Conservation (phyloP, 2,329 filamentous ascomycete species). For the Beauveria varroae region DNA sequence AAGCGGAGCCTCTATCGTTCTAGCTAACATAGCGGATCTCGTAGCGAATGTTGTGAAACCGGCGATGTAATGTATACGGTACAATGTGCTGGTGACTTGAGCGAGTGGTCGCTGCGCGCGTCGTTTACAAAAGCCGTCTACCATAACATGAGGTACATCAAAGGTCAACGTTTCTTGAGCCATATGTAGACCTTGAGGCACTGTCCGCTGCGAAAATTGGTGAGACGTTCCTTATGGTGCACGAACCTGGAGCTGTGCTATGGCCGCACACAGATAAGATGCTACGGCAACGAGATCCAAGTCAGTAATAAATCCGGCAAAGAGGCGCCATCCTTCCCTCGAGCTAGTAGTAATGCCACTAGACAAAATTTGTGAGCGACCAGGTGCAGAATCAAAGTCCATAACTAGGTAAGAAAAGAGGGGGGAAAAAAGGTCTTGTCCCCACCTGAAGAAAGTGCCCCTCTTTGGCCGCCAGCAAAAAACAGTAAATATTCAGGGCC, state of each 20-base stretch:
- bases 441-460: constrained; percentile 6
- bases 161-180: no score
- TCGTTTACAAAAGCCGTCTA: background rate
- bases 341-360: background rate
- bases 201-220: background rate
- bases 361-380: background rate
- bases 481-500: background rate
- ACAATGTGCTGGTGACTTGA: background rate
- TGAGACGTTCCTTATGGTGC: background rate
- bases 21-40: no score
- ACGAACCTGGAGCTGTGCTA: background rate
- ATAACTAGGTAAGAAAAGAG: background rate
- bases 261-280: background rate
- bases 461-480: background rate
- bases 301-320: background rate
- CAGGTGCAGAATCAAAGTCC: background rate
- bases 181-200: no score
- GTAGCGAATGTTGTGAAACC: no score
- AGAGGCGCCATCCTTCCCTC: background rate
- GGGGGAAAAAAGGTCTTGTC: background rate
- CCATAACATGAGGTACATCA: no score
- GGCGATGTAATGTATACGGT: background rate
- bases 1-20: no score
- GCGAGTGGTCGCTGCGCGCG: background rate
- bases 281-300: background rate